phyloP scores from a whole-genome alignment of 31 red algal species.

The Odonthalia washingtoniensis region DNA sequence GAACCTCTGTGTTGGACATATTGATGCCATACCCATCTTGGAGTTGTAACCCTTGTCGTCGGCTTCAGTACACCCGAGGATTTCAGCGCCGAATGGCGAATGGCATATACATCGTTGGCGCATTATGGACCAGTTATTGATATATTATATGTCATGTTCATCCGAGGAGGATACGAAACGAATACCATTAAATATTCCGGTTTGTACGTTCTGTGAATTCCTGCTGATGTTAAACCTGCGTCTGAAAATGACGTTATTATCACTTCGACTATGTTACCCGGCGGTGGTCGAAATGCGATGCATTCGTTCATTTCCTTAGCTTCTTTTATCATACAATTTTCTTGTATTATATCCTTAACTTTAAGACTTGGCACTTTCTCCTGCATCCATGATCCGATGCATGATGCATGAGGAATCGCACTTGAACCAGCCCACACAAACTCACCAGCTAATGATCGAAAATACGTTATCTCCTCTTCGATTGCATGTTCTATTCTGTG shows the following conservation, averaged over 20 bases:
- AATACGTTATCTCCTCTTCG: neutral
- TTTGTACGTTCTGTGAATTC: neutral
- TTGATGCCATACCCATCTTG: neutral
- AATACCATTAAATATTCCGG: slow-evolving; percentile 11
- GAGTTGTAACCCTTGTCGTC: slow-evolving; percentile 17
- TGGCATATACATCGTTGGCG: slow-evolving; percentile 9
- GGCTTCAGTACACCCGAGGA: neutral
- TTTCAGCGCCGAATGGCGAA: slow-evolving; percentile 24
- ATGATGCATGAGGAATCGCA: slow-evolving; percentile 9
- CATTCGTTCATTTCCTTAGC: neutral
- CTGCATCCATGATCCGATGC: neutral
- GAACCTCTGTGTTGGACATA: too few species aligned
- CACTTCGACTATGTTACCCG: neutral
- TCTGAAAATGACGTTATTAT: slow-evolving; percentile 4
- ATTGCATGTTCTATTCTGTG: neutral
- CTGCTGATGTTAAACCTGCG: neutral
- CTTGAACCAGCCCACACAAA: slow-evolving; percentile 10
- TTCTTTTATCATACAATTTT: neutral
- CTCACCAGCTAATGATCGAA: slow-evolving; percentile 5
- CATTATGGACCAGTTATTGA: neutral
- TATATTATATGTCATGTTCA: slow-evolving; percentile 4
- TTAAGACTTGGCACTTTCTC: neutral
- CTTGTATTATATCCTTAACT: neutral
- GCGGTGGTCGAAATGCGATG: neutral
- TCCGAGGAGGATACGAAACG: neutral